phyloP scores from a whole-genome alignment of 495 filamentous ascomycete species.

The Cairneyella variabilis region DNA sequence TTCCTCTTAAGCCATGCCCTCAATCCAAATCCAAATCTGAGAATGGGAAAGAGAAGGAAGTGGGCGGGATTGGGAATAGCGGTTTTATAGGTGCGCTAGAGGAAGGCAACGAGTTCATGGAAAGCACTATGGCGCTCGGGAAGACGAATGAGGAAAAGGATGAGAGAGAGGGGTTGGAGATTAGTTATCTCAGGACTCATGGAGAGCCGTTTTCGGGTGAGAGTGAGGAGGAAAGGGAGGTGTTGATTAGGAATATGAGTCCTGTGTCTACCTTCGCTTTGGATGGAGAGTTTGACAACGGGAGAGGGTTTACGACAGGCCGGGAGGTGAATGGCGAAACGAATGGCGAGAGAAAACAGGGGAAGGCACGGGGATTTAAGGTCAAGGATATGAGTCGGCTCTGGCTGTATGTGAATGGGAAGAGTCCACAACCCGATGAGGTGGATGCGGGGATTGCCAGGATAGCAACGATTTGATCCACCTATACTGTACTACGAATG shows the following conservation, averaged over 20 bases:
- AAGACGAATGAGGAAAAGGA: constrained; percentile 2
- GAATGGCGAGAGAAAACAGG: not conserved
- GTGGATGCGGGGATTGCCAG: constrained; percentile 22
- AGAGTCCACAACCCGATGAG: constrained; percentile 39
- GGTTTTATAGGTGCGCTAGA: constrained; percentile 12
- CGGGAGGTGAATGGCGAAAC: not conserved
- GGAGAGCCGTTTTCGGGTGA: constrained; percentile 26
- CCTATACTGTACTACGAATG: too few relatives aligned
- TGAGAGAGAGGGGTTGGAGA: constrained; percentile 17
- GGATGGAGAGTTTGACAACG: constrained; percentile 20
- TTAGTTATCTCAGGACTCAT: constrained; percentile 15
- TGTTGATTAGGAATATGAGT: constrained; percentile 34
- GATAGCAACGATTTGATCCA: constrained; percentile 16
- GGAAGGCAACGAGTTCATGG: constrained; percentile 52
- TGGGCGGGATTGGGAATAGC: constrained; percentile 8
- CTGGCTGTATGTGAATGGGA: constrained; percentile 71
- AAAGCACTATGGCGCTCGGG: constrained; percentile 38
- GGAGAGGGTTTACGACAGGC: constrained; percentile 17
- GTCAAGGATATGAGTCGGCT: constrained; percentile 70
- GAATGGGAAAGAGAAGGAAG: not conserved
- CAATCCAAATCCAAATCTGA: not conserved
- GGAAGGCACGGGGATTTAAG: constrained; percentile 12
- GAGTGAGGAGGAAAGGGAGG: constrained; percentile 32
- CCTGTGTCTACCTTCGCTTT: constrained; percentile 18
- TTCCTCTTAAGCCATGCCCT: constrained; percentile 43